These are phyloP conservation scores for Pyrenophora teres DNA, from an alignment of 2,329 filamentous ascomycete genomes.

Conservation along the genomic window DNA sequence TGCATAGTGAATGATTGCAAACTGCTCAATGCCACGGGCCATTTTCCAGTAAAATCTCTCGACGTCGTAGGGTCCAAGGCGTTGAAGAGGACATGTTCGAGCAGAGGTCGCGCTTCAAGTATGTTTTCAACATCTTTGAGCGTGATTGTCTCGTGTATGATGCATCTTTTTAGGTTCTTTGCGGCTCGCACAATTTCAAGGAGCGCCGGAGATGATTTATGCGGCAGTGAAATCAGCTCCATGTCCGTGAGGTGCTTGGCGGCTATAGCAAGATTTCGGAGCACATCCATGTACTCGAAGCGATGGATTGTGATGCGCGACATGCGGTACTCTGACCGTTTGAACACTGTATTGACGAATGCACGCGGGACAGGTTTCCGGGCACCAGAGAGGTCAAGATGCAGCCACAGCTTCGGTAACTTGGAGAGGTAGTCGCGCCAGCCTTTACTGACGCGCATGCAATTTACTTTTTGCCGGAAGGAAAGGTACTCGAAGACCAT, in stretches of 20 bases:
- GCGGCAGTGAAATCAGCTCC: conserved; percentile 35
- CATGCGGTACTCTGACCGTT: conserved; percentile 46
- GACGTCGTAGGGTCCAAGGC: not conserved
- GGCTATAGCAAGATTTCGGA: conserved; percentile 46
- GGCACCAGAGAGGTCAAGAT: conserved; percentile 58
- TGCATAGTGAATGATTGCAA: conserved; percentile 31
- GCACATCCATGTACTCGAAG: conserved; percentile 48
- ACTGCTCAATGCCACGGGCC: conserved; percentile 32
- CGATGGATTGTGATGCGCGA: conserved; percentile 40
- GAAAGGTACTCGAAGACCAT: conserved; percentile 58
- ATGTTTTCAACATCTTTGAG: conserved; percentile 36
- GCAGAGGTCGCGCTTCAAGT: conserved; percentile 27
- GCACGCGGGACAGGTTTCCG: conserved; percentile 48
- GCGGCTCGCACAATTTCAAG: conserved; percentile 36
- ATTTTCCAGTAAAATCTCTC: conserved; percentile 11
- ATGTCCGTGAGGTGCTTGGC: conserved; percentile 44
- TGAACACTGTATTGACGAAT: conserved; percentile 52
- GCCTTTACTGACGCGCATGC: conserved; percentile 59
- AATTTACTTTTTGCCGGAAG: conserved; percentile 57
- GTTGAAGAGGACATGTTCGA: conserved; percentile 33
- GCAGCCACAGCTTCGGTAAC: conserved; percentile 55
- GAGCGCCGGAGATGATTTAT: conserved; percentile 33
- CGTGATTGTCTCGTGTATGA: conserved; percentile 32
- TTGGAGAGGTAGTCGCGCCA: conserved; percentile 60
- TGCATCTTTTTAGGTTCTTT: conserved; percentile 31